A percentile compares a stretch with the other conserved stretches of the same genome.
phyloP scores from a whole-genome alignment of 768 basidiomycete genomes.

The Serendipita sp. region DNA sequence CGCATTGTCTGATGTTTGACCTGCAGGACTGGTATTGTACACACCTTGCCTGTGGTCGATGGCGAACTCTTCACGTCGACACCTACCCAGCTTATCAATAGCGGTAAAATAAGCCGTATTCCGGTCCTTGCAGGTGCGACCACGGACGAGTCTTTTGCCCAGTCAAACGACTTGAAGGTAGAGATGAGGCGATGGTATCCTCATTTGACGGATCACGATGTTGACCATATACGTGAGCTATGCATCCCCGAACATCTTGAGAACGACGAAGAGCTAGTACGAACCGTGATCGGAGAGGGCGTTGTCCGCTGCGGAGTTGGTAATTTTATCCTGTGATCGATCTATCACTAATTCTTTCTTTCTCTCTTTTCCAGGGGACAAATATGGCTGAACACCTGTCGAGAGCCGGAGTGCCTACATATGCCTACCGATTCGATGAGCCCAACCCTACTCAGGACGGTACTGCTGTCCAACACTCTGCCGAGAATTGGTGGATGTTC shows the following conservation, averaged over 20 bases:
- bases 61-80: slow-evolving; percentile 33
- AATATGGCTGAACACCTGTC: slow-evolving; percentile 15
- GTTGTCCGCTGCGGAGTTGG: slow-evolving; percentile 38
- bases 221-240: neutral
- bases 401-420: slow-evolving; percentile 6
- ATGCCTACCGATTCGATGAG: slow-evolving; percentile 44
- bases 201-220: slow-evolving; percentile 19
- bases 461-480: slow-evolving; percentile 28
- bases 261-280: neutral
- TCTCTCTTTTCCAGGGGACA: slow-evolving; percentile 20
- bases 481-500: slow-evolving; percentile 60
- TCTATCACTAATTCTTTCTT: neutral
- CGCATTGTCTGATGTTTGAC: no score
- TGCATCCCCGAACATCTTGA: neutral
- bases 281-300: slow-evolving; percentile 23
- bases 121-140: slow-evolving; percentile 44
- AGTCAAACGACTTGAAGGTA: slow-evolving; percentile 23
- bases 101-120: slow-evolving; percentile 32
- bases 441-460: slow-evolving; percentile 28
- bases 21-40: slow-evolving; percentile 18
- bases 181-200: slow-evolving; percentile 31
- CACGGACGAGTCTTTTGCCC: slow-evolving; percentile 41
- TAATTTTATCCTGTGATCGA: slow-evolving; percentile 6
- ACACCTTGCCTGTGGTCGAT: slow-evolving; percentile 41
- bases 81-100: slow-evolving; percentile 30